These are phyloP conservation scores for Phytophthora brassicae DNA, from an alignment of 352 stramenopile species.

Conservation along the genomic window DNA sequence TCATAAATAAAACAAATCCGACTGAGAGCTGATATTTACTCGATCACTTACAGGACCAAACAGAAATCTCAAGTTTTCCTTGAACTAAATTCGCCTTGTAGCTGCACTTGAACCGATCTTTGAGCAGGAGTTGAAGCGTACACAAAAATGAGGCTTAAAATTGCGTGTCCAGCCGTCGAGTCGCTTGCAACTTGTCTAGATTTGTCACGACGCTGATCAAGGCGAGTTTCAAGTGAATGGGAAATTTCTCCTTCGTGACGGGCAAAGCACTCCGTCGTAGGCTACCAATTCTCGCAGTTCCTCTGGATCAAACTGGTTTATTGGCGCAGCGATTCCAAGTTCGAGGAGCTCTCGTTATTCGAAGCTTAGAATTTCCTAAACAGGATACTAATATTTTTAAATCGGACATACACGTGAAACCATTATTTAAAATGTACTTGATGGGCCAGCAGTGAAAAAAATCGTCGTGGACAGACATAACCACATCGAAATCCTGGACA, in stretches of 20 bases:
- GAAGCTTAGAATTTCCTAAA: not conserved
- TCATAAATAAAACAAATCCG: too few species aligned
- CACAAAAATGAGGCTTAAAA: too few species aligned
- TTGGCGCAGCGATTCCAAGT: not conserved
- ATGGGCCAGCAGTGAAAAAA: not conserved
- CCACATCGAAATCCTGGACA: not conserved
- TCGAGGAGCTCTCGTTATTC: not conserved
- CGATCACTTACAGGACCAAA: too few species aligned
- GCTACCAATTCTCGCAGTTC: not conserved
- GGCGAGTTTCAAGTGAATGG: not conserved
- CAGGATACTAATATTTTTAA: not conserved
- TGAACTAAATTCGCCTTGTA: too few species aligned
- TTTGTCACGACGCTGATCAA: slow-evolving; percentile 2
- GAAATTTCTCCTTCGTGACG: slow-evolving; percentile 6
- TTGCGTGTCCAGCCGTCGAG: too few species aligned
- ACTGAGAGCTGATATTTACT: too few species aligned
- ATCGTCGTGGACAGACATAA: not conserved
- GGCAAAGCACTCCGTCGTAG: not conserved
- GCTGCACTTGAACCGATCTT: too few species aligned
- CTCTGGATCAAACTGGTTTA: not conserved
- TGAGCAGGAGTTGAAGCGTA: too few species aligned
- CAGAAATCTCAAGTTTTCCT: too few species aligned
- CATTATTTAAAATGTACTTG: not conserved
- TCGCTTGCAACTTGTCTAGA: too few species aligned
- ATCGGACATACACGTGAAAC: not conserved